These are phyloP conservation scores for Tetrahymena thermophila DNA, from an alignment of 73 alveolate species.

Conservation along the genomic window DNA sequence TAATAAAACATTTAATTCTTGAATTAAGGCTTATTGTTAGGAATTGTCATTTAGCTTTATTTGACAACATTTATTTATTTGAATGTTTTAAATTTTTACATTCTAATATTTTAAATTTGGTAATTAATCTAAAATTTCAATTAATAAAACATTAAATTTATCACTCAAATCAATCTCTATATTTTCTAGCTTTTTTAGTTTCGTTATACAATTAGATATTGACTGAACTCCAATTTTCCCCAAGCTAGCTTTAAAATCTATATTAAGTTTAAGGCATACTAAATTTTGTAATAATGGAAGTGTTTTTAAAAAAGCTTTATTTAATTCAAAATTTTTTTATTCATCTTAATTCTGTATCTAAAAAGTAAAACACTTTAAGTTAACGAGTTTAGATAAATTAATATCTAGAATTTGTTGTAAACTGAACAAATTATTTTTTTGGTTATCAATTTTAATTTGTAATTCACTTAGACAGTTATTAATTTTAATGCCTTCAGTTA, in stretches of 20 bases:
- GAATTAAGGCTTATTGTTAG: too few relatives aligned
- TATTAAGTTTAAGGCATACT: neutral
- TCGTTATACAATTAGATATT: neutral
- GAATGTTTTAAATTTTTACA: neutral
- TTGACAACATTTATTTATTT: neutral
- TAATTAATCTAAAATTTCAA: neutral
- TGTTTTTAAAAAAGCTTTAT: neutral
- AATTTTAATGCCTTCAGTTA: neutral
- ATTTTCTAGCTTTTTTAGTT: neutral
- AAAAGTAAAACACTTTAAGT: neutral
- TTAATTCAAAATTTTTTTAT: too few relatives aligned
- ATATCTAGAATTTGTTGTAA: neutral
- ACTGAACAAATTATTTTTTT: neutral
- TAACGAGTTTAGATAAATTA: too few relatives aligned
- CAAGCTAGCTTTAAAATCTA: neutral
- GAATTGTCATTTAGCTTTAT: neutral
- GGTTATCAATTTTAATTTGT: neutral
- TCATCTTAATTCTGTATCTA: neutral
- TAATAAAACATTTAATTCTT: neutral
- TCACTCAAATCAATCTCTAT: neutral
- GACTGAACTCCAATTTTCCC: neutral
- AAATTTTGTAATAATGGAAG: neutral
- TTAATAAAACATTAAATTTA: neutral
- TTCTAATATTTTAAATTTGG: neutral
- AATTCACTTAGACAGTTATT: neutral